Base-by-base conservation (phyloP, 2,329 filamentous ascomycete species). In the Fusarium algeriense region DNA sequence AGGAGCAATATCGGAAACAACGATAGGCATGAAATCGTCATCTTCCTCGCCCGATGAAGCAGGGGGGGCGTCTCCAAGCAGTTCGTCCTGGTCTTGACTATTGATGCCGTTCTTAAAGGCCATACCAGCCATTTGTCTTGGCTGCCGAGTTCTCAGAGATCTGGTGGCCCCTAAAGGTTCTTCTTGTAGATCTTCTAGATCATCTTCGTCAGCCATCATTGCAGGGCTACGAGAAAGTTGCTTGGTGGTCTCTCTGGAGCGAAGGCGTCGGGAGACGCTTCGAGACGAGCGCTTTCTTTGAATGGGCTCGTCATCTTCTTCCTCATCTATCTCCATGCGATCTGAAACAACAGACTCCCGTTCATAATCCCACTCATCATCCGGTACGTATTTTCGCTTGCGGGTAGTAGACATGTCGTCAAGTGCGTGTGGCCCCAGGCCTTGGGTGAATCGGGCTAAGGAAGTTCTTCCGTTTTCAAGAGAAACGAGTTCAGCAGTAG, bases 1-100 rank as follows among this genome's bases (percentile, higher is more conserved):
- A 6, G 62, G 55, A 5, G 63, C 60, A 17, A 84, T 60, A 49
- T 84, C 82, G 6, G 83, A 84, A 10, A 80, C 73, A 30, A 84
- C 76, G 3, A 82, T 54, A 9, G 67, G 74, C 38, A 73, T 57
- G 37, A 82, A 81, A 37, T 80, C 77, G 13, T 74, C 79, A 40
- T 83, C 81, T 6, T 79, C 77, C 13, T 77, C 78, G 14, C 79
- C 80, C 7, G 74, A 71, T 7, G 76, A 80, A 14, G 55, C 69
- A 7, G 60, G 59, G 11, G 60, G 74, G n/a, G 65, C 60, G 4
- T 81, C 79, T 37, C 76, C 64, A 9, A 78, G 73, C 17, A 82
- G 62, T 64, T 82, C 81, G 46, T 82, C 80, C 10, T 73, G 67
- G n/a, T 79, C 77, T 48, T 70, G 73, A 40, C 76, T 72, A 5